Evolutionary conservation across 805 yeast genomes (phyloP), one percentile per base, ranked within the genome.

Genomic region (Candida ficus): DNA sequence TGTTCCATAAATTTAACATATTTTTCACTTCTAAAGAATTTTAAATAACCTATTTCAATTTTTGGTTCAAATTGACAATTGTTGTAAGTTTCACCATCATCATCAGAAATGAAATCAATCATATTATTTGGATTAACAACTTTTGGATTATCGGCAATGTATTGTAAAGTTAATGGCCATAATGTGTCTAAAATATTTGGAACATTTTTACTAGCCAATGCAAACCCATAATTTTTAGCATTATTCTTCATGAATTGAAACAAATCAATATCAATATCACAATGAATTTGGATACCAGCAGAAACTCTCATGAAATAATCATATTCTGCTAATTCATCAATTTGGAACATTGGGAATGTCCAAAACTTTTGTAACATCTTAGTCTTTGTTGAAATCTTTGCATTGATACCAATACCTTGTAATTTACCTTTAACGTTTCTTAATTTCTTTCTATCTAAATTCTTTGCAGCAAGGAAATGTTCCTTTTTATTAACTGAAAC

Each of bases 61-160:
- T 80, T 82, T 32, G 90, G 76, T 90, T 95, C 85, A 71, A 85
- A 84, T 61, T 88, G 95, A 60, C 96, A 88, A 43, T 80, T 73
- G 58, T 89, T 88, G 65, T 84, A 89, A 13, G 78, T 67, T 44
- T 73, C 71, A 45, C 91, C 87, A 35, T 66, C 62, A 62, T 84
- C 86, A 52, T 79, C 78, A 18, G 88, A 78, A 31, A 89, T 64
- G 68, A 84, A 88, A 35, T 76, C 77, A 66, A 85, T 62, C 49
- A 84, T 67, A 58, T 80, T 83, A 64, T 83, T 67, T 36, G 73
- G 63, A 45, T 78, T 75, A 22, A 86, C 57, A 46, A 68, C 71
- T 36, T 77, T 64, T 8, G 90, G 88, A 63, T 78, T 62, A 38
- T 68, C 63, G 43, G 71, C 63, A 44, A 82, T 70, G 60, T 83